phyloP scores from a whole-genome alignment of 2,329 filamentous ascomycete species.

The Zymoseptoria brevis region DNA sequence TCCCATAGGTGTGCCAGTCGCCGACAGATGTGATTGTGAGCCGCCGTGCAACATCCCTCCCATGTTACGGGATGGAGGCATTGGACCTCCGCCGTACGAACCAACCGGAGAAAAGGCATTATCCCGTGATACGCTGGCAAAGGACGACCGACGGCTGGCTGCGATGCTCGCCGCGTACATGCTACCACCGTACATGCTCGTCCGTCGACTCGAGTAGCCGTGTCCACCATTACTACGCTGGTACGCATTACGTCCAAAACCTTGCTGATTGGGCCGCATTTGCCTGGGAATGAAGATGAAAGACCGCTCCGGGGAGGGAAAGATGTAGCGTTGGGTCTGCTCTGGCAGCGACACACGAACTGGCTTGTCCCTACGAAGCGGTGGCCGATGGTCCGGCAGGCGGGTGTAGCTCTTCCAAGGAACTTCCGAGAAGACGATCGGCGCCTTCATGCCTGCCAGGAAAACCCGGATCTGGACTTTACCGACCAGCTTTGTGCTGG shows the following conservation, averaged over 20 bases:
- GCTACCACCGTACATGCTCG: conserved; percentile 76
- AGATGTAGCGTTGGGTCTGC: conserved; percentile 75
- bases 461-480: conserved; percentile 79
- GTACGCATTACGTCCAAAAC: conserved; percentile 57
- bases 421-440: conserved; percentile 65
- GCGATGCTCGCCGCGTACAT: conserved; percentile 78
- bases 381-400: conserved; percentile 87
- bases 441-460: conserved; percentile 65
- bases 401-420: conserved; percentile 87
- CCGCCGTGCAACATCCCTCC: conserved; percentile 68
- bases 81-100: conserved; percentile 50
- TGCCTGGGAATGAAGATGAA: conserved; percentile 98
- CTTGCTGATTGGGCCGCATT: conserved; percentile 84
- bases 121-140: conserved; percentile 61
- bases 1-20: conserved; percentile 26
- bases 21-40: conserved; percentile 30
- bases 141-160: conserved; percentile 80
- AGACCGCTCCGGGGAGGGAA: conserved; percentile 79
- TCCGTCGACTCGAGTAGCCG: conserved; percentile 63
- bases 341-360: conserved; percentile 86
- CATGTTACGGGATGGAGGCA: conserved; percentile 59
- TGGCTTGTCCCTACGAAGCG: conserved; percentile 89
- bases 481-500: conserved; percentile 73
- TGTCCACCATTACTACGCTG: conserved; percentile 63
- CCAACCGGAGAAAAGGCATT: conserved; percentile 69